Conservation (phyloP, 2,329 filamentous ascomycete species). For the Beauveria varroae region DNA sequence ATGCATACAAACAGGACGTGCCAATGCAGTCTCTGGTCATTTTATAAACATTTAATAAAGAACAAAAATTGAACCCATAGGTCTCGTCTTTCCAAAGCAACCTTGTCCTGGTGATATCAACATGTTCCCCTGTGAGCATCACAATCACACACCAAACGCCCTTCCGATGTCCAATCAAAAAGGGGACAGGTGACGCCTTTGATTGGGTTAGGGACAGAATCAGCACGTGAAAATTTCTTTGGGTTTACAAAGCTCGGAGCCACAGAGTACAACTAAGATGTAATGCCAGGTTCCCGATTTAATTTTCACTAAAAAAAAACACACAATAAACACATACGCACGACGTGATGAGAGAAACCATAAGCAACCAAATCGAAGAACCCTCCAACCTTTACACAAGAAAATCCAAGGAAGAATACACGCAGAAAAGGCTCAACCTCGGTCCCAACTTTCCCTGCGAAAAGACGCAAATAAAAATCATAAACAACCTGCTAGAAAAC, state of each 20-base stretch:
- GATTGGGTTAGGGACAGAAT: no score
- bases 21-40: conserved; percentile 2
- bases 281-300: neutral
- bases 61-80: neutral
- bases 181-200: no score
- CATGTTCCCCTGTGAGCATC: no score
- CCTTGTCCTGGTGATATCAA: no score
- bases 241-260: no score
- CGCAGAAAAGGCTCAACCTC: neutral
- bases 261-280: neutral
- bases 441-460: conserved; percentile 1
- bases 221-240: no score
- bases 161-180: no score
- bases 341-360: neutral
- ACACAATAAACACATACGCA: neutral
- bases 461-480: conserved; percentile 13
- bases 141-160: no score
- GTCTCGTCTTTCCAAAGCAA: neutral
- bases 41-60: conserved; percentile 3
- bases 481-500: neutral
- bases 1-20: neutral
- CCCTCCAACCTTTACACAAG: conserved; percentile 4
- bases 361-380: neutral
- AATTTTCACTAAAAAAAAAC: neutral
- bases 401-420: conserved; percentile 1